Base-by-base conservation (phyloP, 805 yeast species). In the Candida pseudofarinosa region DNA sequence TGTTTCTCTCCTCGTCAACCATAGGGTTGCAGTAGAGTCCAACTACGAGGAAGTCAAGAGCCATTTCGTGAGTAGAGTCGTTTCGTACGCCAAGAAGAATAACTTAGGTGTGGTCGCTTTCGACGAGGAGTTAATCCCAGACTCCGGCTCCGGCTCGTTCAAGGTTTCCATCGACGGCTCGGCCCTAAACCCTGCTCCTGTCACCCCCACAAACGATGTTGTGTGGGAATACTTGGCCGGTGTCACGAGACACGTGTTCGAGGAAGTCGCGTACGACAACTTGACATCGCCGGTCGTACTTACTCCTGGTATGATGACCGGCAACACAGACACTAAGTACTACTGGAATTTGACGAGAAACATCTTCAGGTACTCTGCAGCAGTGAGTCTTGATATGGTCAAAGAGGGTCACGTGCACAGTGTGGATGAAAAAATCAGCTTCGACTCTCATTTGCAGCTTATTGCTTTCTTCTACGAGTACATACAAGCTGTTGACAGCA, bases 171-270 rank as follows among this genome's bases (percentile, higher is more conserved):
- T 23, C 16, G 34, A 44, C 14, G 38, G 40, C 8, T 40, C 48
- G 17, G 44, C 55, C 3, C 53, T 76, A 20, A 71, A 65, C 19
- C 71, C 76, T n/a, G 74, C 80, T 0, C 78, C 77, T 3, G 56
- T 63, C 5, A 59, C 78, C 3, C 78, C 80, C 6, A 47, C 55
- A 6, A 48, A 65, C 26, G 73, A 69, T 32, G 65, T 62, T 1
- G 60, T 69, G 12, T 84, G 87, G 86, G 64, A 67, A 12, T 51
- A 65, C 23, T 71, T 85, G 42, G 74, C 84, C 0, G 91, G 91
- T 10, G 72, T 83, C 14, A 66, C 81, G 31, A 74, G 82, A 48
- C 75, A 78, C 45, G 73, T 85, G 38, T 78, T 77, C 54, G 87
- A 83, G 58, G 82, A 81, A 33, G 56, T 73, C 44, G 69, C 69